A percentile compares a stretch with the other conserved stretches of the same genome.
Conservation (phyloP, 495 filamentous ascomycete genomes). For the Platismatia glauca region DNA sequence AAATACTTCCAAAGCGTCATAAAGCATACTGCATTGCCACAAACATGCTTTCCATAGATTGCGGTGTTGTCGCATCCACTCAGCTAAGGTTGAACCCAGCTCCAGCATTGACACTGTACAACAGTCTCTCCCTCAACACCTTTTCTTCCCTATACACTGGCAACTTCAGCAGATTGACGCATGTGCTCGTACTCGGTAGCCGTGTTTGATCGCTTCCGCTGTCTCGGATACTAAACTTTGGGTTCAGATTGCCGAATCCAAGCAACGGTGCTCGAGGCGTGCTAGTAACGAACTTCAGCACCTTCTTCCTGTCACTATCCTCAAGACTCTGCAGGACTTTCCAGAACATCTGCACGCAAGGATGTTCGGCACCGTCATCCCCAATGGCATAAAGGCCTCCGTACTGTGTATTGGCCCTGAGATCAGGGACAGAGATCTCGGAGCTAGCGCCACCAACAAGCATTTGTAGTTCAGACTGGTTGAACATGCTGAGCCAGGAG, state of each 20-base stretch:
- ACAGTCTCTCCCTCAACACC: conserved; percentile 62
- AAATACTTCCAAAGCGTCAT: background rate
- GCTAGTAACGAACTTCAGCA: conserved; percentile 92
- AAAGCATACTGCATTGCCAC: background rate
- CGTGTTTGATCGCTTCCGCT: conserved; percentile 63
- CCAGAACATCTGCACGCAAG: conserved; percentile 83
- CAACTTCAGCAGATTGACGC: conserved; percentile 90
- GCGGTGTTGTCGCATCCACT: background rate
- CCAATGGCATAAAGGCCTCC: conserved; percentile 81
- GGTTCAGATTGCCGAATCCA: conserved; percentile 79
- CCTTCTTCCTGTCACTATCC: conserved; percentile 69
- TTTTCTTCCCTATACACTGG: conserved; percentile 63
- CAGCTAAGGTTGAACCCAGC: conserved; percentile 80
- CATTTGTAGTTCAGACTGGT: conserved; percentile 86
- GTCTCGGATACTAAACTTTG: conserved; percentile 84
- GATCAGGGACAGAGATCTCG: conserved; percentile 79
- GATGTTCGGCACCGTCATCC: conserved; percentile 78
- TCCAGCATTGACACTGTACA: conserved; percentile 86
- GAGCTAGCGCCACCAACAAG: conserved; percentile 79
- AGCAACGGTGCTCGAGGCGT: conserved; percentile 87
- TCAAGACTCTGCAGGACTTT: conserved; percentile 67
- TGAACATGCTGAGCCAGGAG: conserved; percentile 96
- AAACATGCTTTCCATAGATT: background rate
- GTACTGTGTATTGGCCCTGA: conserved; percentile 79
- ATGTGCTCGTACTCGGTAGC: conserved; percentile 91